Evolutionary conservation across 495 filamentous ascomycete genomes (phyloP).

Genomic region (Chaetomium tenue): DNA sequence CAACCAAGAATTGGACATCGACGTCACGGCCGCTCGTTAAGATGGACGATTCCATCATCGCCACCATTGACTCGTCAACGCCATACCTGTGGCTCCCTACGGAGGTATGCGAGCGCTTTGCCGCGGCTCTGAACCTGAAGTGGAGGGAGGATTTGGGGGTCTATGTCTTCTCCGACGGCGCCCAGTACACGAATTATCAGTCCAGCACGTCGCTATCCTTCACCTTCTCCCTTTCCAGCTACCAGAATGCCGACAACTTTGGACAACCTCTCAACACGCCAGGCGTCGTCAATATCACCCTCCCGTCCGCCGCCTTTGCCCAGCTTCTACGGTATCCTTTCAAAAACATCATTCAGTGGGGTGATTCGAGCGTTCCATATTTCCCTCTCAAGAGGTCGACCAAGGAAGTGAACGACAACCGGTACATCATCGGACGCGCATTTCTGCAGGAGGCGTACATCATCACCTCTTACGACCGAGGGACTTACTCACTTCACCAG

Average conservation of each 20-base stretch:
- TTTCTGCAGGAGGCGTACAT: constrained; percentile 73
- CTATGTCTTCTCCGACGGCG: constrained; percentile 42
- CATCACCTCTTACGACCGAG: constrained; percentile 63
- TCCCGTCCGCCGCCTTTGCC: constrained; percentile 65
- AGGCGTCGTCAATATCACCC: constrained; percentile 57
- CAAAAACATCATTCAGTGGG: constrained; percentile 47
- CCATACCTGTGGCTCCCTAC: constrained; percentile 67
- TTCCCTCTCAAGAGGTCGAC: constrained; percentile 57
- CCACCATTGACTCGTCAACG: constrained; percentile 65
- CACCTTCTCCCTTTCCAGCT: constrained; percentile 57
- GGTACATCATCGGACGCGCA: constrained; percentile 63
- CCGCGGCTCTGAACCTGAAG: constrained; percentile 55
- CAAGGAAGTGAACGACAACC: constrained; percentile 47
- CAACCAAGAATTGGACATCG: constrained; percentile 41
- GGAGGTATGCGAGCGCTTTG: constrained; percentile 61
- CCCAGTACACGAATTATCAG: constrained; percentile 36
- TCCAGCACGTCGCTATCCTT: constrained; percentile 53
- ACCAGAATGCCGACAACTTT: constrained; percentile 46
- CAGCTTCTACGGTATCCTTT: constrained; percentile 58
- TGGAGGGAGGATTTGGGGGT: constrained; percentile 53
- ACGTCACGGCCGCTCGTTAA: constrained; percentile 40
- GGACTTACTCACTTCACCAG: constrained; percentile 59
- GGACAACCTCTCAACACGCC: constrained; percentile 42
- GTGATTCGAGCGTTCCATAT: constrained; percentile 51
- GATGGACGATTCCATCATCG: constrained; percentile 49